These are phyloP conservation scores for Dichotomocladium elegans DNA, from an alignment of 371 early-diverging fungal species.

Conservation along the genomic window DNA sequence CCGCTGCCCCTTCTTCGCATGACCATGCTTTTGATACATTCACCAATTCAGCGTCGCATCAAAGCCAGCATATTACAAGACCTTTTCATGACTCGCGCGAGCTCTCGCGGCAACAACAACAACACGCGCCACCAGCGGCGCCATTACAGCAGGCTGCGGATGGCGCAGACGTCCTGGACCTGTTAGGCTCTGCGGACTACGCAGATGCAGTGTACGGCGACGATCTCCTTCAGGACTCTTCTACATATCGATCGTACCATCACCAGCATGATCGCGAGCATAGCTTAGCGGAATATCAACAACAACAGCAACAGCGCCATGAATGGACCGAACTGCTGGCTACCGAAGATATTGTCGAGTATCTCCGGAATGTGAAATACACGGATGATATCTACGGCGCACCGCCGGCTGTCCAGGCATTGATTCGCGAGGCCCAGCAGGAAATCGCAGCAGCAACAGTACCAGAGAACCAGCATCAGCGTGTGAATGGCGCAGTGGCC, in stretches of 20 bases:
- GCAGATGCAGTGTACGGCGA: constrained; percentile 29
- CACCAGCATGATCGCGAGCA: constrained; percentile 35
- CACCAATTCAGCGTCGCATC: neutral
- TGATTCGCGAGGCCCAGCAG: constrained; percentile 33
- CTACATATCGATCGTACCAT: constrained; percentile 17
- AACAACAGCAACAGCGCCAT: constrained; percentile 6
- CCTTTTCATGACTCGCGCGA: neutral
- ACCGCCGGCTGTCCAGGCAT: constrained; percentile 17
- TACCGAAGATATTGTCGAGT: constrained; percentile 36
- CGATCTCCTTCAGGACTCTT: constrained; percentile 25
- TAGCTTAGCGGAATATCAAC: constrained; percentile 19
- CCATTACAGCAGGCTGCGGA: constrained; percentile 9
- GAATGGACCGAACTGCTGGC: constrained; percentile 13
- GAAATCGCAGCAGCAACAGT: constrained; percentile 9
- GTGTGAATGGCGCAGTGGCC: constrained; percentile 10
- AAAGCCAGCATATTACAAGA: neutral
- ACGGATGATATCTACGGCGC: constrained; percentile 38
- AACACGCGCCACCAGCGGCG: neutral
- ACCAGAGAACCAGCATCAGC: neutral
- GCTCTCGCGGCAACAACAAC: no score
- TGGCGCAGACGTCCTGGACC: constrained; percentile 25
- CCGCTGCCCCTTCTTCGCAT: neutral
- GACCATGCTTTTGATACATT: constrained; percentile 3
- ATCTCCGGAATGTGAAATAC: constrained; percentile 26
- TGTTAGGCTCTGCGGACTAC: constrained; percentile 27